Evolutionary conservation across 495 filamentous ascomycete genomes (phyloP).

Genomic region (Neurospora sp.): DNA sequence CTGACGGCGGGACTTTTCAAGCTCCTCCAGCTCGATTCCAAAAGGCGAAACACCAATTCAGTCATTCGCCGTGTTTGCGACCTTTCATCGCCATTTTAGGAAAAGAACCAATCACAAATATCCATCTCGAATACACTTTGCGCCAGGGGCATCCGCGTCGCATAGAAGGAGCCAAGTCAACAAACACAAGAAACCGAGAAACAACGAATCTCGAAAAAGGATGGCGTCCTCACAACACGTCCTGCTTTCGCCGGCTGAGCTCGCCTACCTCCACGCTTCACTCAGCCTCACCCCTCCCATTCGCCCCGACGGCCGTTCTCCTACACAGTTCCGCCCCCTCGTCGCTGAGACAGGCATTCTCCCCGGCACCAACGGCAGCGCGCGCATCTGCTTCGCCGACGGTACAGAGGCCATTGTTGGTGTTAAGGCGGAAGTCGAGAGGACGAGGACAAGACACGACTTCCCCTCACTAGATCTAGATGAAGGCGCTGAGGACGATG

Average conservation of each 20-base stretch:
- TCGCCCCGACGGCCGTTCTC: conserved; percentile 74
- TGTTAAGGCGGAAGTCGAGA: conserved; percentile 87
- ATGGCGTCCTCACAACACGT: conserved; percentile 37
- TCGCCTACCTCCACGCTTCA: conserved; percentile 88
- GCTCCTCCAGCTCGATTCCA: background rate
- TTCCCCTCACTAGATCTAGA: conserved; percentile 9
- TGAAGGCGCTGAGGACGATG: conserved; percentile 17
- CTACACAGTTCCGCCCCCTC: conserved; percentile 83
- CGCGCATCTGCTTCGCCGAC: conserved; percentile 86
- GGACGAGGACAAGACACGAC: conserved; percentile 36
- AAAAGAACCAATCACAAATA: background rate
- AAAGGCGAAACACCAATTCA: background rate
- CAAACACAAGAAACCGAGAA: background rate
- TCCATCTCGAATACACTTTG: background rate
- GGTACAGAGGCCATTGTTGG: conserved; percentile 93
- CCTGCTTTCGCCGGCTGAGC: conserved; percentile 86
- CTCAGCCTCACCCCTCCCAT: conserved; percentile 70
- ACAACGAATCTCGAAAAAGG: background rate
- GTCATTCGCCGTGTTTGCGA: background rate
- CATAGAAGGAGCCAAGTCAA: background rate
- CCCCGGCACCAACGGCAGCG: conserved; percentile 81
- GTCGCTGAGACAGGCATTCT: conserved; percentile 83
- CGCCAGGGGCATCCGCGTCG: background rate
- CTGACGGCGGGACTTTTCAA: background rate
- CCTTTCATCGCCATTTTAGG: background rate